Base-by-base conservation (phyloP, 345 rosid species). In the Cardamine resedifolia region DNA sequence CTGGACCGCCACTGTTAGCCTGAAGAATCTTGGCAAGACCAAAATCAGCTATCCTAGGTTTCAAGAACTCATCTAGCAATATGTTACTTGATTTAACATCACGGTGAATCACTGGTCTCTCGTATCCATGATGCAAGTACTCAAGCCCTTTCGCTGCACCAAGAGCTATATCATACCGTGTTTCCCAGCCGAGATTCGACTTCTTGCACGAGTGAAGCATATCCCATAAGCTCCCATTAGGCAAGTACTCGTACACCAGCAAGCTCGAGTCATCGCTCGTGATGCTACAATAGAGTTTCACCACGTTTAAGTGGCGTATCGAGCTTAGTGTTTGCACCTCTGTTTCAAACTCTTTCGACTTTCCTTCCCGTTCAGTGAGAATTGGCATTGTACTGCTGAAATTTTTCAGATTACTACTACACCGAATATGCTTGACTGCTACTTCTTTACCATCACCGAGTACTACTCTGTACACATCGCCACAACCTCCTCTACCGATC, bases 221-320 rank as follows among this genome's bases (percentile, higher is more conserved):
- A 64, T 95, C 99, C 93, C 96, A 95, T 75, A 95, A 73, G 76
- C 97, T 91, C 7, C 99, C 97, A 21, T 95, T 95, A 21, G 90
- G 95, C 82, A 91, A 58, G 43, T 89, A 95, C 87, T 91, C 99
- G 4, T 95, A 95, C 19, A 94, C 98, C 52, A 94, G 63, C 74
- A 94, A 80, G 82, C 90, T 94, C 5, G 95, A 89, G 81, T 91
- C 95, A 77, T 94, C 96, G 38, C 96, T 89, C 0, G 96, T 89
- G 30, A 94, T 94, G 76, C 96, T 91, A 76, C 96, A 88, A 52
- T 84, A 94, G 26, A 94, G 87, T 81, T 94, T 94, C 78, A 94
- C 98, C 58, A 94, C 97, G 64, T 91, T 91, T 18, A 91, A 81
- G 75, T 94, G 98, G 66, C 98, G 79, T 58, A 94, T 87, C 10